phyloP scores from a whole-genome alignment of 768 basidiomycete genomes.

The Leccinum aurantiacum region DNA sequence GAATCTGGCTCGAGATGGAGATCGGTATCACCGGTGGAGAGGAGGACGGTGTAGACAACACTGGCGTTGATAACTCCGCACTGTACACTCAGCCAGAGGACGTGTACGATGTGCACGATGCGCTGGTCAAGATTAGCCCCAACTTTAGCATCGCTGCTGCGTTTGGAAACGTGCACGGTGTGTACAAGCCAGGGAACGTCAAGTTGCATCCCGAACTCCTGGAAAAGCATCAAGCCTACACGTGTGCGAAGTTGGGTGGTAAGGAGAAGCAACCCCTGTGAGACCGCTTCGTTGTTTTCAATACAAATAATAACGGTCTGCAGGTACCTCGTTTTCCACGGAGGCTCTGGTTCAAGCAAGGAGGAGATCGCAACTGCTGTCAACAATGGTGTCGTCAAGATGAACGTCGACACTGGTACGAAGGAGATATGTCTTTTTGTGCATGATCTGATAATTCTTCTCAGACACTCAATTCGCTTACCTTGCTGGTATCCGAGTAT shows the following conservation, averaged over 20 bases:
- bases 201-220: constrained; percentile 89
- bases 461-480: constrained; percentile 91
- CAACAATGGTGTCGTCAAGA: constrained; percentile 92
- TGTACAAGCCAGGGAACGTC: constrained; percentile 99
- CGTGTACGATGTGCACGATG: constrained; percentile 85
- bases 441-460: constrained; percentile 5
- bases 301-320: neutral
- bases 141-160: constrained; percentile 98
- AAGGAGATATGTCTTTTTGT: neutral
- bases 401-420: constrained; percentile 92
- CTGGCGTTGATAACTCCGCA: constrained; percentile 86
- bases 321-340: constrained; percentile 99
- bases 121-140: constrained; percentile 80
- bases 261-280: constrained; percentile 77
- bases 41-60: constrained; percentile 99
- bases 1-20: constrained; percentile 99
- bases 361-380: constrained; percentile 95
- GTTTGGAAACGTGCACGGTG: constrained; percentile 98
- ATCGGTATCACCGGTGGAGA: constrained; percentile 99
- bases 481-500: constrained; percentile 76
- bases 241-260: constrained; percentile 64
- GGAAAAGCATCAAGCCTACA: constrained; percentile 83
- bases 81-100: constrained; percentile 99
- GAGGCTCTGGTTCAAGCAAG: constrained; percentile 96
- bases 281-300: constrained; percentile 28